Conservation (phyloP, 176 grass and related monocot genomes). For the Zoysia japonica region DNA sequence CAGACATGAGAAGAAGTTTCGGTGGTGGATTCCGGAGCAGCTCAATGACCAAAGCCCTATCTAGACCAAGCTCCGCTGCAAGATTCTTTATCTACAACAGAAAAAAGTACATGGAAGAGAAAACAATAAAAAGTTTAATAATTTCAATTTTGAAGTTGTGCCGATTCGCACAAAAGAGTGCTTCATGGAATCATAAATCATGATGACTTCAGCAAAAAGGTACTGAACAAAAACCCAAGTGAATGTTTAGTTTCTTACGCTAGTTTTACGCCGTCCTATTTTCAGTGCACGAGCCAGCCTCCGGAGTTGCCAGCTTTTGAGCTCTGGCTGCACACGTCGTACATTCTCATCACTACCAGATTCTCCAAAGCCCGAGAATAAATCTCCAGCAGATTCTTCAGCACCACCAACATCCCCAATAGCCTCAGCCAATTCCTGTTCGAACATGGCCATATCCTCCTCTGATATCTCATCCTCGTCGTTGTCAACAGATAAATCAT, state of each 20-base stretch:
- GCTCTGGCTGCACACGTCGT: conserved; percentile 30
- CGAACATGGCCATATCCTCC: conserved; percentile 77
- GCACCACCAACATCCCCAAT: conserved; percentile 43
- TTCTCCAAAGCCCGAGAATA: background rate
- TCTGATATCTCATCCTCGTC: conserved; percentile 72
- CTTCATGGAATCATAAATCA: background rate
- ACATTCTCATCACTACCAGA: conserved; percentile 35
- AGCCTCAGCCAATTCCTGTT: conserved; percentile 74
- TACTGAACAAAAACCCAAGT: background rate
- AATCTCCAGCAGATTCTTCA: conserved; percentile 41
- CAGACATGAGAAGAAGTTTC: conserved; percentile 84
- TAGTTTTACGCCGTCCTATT: conserved; percentile 75
- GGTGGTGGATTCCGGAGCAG: conserved; percentile 90
- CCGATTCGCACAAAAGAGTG: conserved; percentile 2
- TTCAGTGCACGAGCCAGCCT: conserved; percentile 79
- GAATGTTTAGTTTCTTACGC: conserved; percentile 50
- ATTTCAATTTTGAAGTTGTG: conserved; percentile 14
- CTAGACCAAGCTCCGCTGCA: conserved; percentile 74
- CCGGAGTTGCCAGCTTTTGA: conserved; percentile 83
- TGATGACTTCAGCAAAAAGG: conserved; percentile 4
- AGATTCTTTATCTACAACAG: conserved; percentile 83
- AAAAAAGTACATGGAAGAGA: conserved; percentile 20
- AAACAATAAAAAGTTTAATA: conserved; percentile 22
- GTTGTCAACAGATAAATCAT: conserved; percentile 58
- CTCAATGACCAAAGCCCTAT: conserved; percentile 78